Evolutionary conservation across 768 basidiomycete species (phyloP).

Genomic region (Suillus subaureus): DNA sequence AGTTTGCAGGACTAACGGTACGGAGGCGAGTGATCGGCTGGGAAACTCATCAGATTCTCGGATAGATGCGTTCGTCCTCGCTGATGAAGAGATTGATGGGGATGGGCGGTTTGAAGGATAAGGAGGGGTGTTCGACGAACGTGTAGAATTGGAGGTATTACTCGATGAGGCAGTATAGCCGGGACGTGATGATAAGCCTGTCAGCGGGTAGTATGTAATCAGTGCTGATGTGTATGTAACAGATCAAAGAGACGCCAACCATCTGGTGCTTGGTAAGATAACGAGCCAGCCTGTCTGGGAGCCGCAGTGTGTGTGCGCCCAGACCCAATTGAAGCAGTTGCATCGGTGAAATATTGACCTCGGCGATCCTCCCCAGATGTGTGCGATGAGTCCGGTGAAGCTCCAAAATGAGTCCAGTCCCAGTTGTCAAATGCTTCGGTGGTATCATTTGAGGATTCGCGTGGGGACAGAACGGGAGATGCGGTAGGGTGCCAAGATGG

Average conservation of each 20-base stretch:
- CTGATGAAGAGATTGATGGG: constrained; percentile 14
- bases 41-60: not conserved
- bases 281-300: constrained; percentile 6
- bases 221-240: constrained; percentile 2
- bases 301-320: constrained; percentile 1
- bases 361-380: not conserved
- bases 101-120: constrained; percentile 27
- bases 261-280: constrained; percentile 3
- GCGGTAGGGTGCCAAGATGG: constrained; percentile 24
- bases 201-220: not conserved
- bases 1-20: not conserved
- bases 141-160: not conserved
- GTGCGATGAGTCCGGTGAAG: not conserved
- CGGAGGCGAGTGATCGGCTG: not conserved
- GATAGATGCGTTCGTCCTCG: not conserved
- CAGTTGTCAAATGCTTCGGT: constrained; percentile 9
- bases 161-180: constrained; percentile 8
- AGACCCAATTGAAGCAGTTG: constrained; percentile 2
- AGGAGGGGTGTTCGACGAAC: not conserved
- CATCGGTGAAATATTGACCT: constrained; percentile 10
- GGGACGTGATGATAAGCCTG: constrained; percentile 8
- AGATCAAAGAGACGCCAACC: not conserved
- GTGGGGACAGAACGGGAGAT: constrained; percentile 29
- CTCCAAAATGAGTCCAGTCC: constrained; percentile 8
- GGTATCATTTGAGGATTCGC: constrained; percentile 20